Evolutionary conservation across 495 filamentous ascomycete genomes (phyloP).

Genomic region (Penicillium crystallinum): DNA sequence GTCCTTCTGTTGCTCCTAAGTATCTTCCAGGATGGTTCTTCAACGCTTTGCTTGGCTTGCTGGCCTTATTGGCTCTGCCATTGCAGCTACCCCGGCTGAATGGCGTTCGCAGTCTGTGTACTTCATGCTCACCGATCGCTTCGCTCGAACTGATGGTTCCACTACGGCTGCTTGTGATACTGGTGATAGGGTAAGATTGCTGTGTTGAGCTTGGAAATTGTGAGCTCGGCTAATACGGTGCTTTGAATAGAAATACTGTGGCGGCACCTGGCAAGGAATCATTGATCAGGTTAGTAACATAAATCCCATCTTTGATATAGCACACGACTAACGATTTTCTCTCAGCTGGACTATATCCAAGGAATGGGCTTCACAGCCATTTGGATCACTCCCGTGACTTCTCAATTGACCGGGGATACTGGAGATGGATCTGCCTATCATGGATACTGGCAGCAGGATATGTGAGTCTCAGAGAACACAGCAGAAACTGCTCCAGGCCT

Average conservation of each 20-base stretch:
- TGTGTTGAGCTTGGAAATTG: not conserved
- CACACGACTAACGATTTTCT: slow-evolving; percentile 2
- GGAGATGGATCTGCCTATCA: slow-evolving; percentile 58
- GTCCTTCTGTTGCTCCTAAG: not conserved
- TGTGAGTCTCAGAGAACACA: slow-evolving; percentile 30
- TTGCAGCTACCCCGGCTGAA: slow-evolving; percentile 41
- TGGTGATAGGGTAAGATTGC: slow-evolving; percentile 29
- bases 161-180: slow-evolving; percentile 52
- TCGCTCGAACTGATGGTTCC: slow-evolving; percentile 62
- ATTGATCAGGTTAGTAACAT: slow-evolving; percentile 50
- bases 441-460: slow-evolving; percentile 71
- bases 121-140: slow-evolving; percentile 70
- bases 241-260: slow-evolving; percentile 55
- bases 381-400: slow-evolving; percentile 75
- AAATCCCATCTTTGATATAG: not conserved
- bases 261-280: slow-evolving; percentile 70
- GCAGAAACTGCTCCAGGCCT: too few species aligned
- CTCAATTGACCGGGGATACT: slow-evolving; percentile 49
- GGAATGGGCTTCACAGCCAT: slow-evolving; percentile 77
- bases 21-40: slow-evolving; percentile 7
- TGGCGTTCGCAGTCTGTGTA: slow-evolving; percentile 68
- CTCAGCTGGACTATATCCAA: slow-evolving; percentile 53
- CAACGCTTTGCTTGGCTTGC: slow-evolving; percentile 13
- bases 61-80: slow-evolving; percentile 17
- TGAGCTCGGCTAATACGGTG: not conserved